Evolutionary conservation across 352 stramenopile genomes (phyloP), one percentile per base, ranked within the genome.

Genomic region (Phytophthora colocasiae): DNA sequence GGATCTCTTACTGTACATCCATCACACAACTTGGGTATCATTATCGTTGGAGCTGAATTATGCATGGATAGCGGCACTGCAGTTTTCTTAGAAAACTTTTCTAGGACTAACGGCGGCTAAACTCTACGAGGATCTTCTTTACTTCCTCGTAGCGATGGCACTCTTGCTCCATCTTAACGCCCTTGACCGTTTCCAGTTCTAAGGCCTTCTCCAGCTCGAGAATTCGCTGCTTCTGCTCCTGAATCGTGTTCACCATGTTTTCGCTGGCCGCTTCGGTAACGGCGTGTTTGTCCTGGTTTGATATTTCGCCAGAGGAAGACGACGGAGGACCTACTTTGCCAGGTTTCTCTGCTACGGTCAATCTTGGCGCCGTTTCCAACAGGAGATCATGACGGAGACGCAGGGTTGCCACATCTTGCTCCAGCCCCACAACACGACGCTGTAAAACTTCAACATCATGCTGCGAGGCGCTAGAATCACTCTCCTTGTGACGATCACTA

Each of bases 391-490:
- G 49, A 6, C 51, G 61, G 8, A 68, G 38, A 1, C 39, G 27
- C 51, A 75, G 59, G 29, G 49, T 55, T 11, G 48, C 49, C 32
- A 75, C 22, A 15, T 75, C 61, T 39, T 26, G 54, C 40, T 77
- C 63, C 17, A 77, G 32, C n/a, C 59, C 24, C 26, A 66, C 63
- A n/a, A 77, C 55, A 29, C 69, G 69, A 41, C 47, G 31, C 32
- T 51, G 41, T 9, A 75, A 34, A 61, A 39, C 45, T 6, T 57
- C 49, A 7, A 57, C 26, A 29, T 58, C 54, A 32, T 29, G 4
- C 11, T 53, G 24, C 4, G 38, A 15, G 3, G 36, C 19, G 32
- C 40, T 59, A n/a, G 17, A 49, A 50, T 11, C 43, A 3, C 22
- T 27, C 10, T 65, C 51, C 8, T 36, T 36, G 4, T 14, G 31